Base-by-base conservation (phyloP, 1,139 yeast genomes). In the Taphrina communis region DNA sequence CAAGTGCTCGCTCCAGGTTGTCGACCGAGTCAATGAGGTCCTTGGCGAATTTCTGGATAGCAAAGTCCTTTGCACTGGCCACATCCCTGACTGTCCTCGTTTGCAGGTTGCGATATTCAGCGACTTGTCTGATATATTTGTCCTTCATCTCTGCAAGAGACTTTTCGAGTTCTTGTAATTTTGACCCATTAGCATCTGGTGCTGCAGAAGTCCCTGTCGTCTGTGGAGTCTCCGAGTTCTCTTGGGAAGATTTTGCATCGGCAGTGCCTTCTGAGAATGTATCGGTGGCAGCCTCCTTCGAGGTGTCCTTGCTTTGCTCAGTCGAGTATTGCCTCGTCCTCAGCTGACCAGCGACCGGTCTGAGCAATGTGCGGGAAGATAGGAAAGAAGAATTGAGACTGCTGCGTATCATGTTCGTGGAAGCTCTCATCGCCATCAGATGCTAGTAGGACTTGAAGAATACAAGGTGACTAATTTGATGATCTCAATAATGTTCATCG, bases 41-140 rank as follows among this genome's bases (percentile, higher is more conserved):
- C 79, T 87, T 89, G 73, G 97, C 96, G 77, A 93, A 93, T 80
- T 90, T 92, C 79, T 92, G 97, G 74, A 93, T 83, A 0, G 97
- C 97, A 80, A 88, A 93, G 77, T 90, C 97, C 78, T 84, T 88
- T 61, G 97, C 93, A 80, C 90, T 90, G 79, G 89, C 88, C 65
- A 90, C 82, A 78, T 93, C 97, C 74, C 90, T 85, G 80, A 89
- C 89, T 72, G 97, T 91, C 61, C 94, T 87, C 76, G 90, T 95
- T 82, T 93, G 97, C 75, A 93, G 83, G 81, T 90, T 91, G 76
- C 97, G 88, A 87, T 91, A 93, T 78, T 93, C 97, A 35, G 97
- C 97, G 69, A 91, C 84, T 41, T 96, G 86, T 75, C 96, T 86
- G 71, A 91, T 84, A 76, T 89, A 88, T 75, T 88, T 87, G 79